Conservation (phyloP, 2,329 filamentous ascomycete species). For the Trichoderma pleuroti region DNA sequence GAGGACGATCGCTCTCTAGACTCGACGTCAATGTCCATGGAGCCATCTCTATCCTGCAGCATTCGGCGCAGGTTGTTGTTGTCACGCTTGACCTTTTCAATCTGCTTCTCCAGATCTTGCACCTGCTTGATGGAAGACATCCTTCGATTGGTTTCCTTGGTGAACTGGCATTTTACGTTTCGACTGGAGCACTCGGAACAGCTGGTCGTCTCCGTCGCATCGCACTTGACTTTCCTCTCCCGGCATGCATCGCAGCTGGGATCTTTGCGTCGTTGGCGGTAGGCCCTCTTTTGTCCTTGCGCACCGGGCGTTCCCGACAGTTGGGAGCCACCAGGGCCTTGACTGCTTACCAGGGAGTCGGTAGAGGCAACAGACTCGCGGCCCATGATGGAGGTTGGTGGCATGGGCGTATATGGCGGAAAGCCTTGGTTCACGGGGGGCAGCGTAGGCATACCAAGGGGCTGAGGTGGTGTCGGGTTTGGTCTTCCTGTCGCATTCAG, state of each 20-base stretch:
- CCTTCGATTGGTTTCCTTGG: slow-evolving; percentile 94
- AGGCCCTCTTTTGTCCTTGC: slow-evolving; percentile 85
- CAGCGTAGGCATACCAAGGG: slow-evolving; percentile 51
- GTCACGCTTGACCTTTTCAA: slow-evolving; percentile 74
- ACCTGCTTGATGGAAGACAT: slow-evolving; percentile 99
- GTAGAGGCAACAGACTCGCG: slow-evolving; percentile 59
- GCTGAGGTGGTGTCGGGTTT: slow-evolving; percentile 47
- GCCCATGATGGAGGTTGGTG: slow-evolving; percentile 49
- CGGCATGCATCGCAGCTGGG: slow-evolving; percentile 96
- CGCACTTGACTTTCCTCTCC: slow-evolving; percentile 82
- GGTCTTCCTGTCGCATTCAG: slow-evolving; percentile 51
- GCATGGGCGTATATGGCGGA: slow-evolving; percentile 52
- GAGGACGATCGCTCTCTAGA: slow-evolving; percentile 48
- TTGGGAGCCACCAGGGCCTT: slow-evolving; percentile 39
- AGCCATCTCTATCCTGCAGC: slow-evolving; percentile 49
- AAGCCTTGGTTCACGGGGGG: slow-evolving; percentile 48
- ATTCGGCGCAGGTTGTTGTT: slow-evolving; percentile 70
- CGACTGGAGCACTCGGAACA: slow-evolving; percentile 97
- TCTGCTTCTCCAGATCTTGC: slow-evolving; percentile 91
- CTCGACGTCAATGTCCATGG: slow-evolving; percentile 49
- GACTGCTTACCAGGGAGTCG: slow-evolving; percentile 55
- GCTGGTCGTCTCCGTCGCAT: slow-evolving; percentile 92
- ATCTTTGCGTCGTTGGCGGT: slow-evolving; percentile 91
- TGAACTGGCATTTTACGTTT: slow-evolving; percentile 97
- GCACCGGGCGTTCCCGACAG: slow-evolving; percentile 39